phyloP scores from a whole-genome alignment of 805 yeast species.

The Nakazawaea populi region DNA sequence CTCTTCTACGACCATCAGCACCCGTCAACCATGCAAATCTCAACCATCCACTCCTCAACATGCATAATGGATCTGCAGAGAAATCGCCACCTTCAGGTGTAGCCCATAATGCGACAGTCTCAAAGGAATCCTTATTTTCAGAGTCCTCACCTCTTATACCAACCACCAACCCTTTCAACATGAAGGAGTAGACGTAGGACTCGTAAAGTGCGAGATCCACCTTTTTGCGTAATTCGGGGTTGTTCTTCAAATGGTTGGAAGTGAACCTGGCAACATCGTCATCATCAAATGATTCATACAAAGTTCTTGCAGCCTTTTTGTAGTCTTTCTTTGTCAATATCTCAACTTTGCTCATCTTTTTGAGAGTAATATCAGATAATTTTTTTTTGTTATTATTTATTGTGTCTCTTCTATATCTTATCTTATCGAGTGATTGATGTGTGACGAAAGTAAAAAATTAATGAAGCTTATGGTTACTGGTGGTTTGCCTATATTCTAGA shows the following conservation, averaged over 20 bases:
- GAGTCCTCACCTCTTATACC: constrained; percentile 40
- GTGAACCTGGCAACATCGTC: constrained; percentile 26
- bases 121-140: constrained; percentile 30
- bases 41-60: constrained; percentile 49
- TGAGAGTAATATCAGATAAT: background rate
- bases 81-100: constrained; percentile 32
- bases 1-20: constrained; percentile 39
- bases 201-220: constrained; percentile 41
- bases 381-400: background rate
- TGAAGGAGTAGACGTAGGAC: constrained; percentile 44
- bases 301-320: constrained; percentile 28
- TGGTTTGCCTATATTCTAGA: constrained; percentile 9
- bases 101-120: constrained; percentile 52
- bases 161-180: constrained; percentile 41
- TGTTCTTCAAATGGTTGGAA: constrained; percentile 23
- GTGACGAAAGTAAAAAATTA: background rate
- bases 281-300: constrained; percentile 27
- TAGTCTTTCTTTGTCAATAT: constrained; percentile 22
- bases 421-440: background rate
- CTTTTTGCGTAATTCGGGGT: constrained; percentile 22
- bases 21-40: constrained; percentile 44
- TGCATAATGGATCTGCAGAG: constrained; percentile 34
- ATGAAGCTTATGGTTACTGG: constrained; percentile 10
- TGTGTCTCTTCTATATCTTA: background rate
- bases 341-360: constrained; percentile 18